Base-by-base conservation (phyloP, 176 grass and related monocot species). In the Oryza meridionalis region DNA sequence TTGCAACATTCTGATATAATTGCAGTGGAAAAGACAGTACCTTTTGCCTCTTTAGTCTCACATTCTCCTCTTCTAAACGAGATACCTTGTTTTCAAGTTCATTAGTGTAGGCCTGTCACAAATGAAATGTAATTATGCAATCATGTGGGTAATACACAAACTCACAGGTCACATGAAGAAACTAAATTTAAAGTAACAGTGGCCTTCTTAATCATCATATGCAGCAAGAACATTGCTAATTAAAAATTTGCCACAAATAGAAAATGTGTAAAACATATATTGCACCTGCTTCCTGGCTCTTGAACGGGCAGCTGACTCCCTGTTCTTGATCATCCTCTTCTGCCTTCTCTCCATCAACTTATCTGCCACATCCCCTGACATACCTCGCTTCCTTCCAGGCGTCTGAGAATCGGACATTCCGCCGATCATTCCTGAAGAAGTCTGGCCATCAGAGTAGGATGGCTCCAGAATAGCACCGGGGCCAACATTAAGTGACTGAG, bases 261-360 rank as follows among this genome's bases (percentile, higher is more conserved):
- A 58, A 47, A 77, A 77, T 43, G 19, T 16, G 75, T 49, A 8
- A 50, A 81, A 70, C 11, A 64, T 16, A 83, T 87, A 49, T 71
- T 33, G 26, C 77, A 76, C 96, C 93, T 98, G 96, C 72, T 98
- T 98, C 87, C 96, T 98, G 75, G 96, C 96, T 83, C 96, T 98
- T 81, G 96, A 98, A 81, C 96, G 91, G 27, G 96, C 96, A 83
- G 96, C 96, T 12, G 96, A 98, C 72, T 98, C 96, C 69, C 96
- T 92, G 63, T 98, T 98, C 85, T 98, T 98, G 24, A 98, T 95
- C 96, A 98, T 98, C 91, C 96, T 95, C 87, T 98, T 98, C 61
- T 98, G 96, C 76, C 96, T 92, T 87, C 93, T 92, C 77, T 98
- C 96, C 71, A 90, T 69, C 67, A 88, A 82, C 81, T 94, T 98